phyloP scores from a whole-genome alignment of 345 rosid genomes.

The Heritiera littoralis region DNA sequence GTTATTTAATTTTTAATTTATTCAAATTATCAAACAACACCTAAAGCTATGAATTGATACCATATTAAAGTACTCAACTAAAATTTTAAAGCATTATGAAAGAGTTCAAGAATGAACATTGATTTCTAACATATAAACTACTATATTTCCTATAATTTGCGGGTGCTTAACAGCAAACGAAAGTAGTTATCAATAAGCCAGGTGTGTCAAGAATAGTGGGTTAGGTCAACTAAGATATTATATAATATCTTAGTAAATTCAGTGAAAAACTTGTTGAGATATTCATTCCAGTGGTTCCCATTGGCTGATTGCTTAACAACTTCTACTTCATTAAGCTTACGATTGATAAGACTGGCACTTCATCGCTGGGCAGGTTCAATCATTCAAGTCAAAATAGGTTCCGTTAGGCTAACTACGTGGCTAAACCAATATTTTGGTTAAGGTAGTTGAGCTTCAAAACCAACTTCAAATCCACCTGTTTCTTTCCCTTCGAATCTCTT shows the following conservation, averaged over 20 bases:
- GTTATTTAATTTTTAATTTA: too few relatives aligned
- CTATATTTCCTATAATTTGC: not conserved
- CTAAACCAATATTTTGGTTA: slow-evolving; percentile 29
- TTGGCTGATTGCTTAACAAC: not conserved
- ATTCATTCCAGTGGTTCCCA: not conserved
- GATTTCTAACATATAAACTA: not conserved
- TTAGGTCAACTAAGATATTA: not conserved
- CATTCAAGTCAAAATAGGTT: slow-evolving; percentile 15
- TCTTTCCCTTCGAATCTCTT: slow-evolving; percentile 21
- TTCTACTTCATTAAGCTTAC: not conserved
- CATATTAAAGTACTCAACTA: too few relatives aligned
- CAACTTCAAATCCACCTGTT: slow-evolving; percentile 36
- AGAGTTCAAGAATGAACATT: not conserved
- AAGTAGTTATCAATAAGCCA: not conserved
- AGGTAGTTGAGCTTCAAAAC: slow-evolving; percentile 61
- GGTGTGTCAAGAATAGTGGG: not conserved
- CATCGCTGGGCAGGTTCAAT: not conserved
- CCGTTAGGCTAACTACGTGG: slow-evolving; percentile 16
- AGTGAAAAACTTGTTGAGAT: not conserved
- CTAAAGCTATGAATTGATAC: too few relatives aligned
- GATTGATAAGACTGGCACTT: not conserved
- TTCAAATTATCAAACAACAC: too few relatives aligned
- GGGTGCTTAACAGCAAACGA: not conserved
- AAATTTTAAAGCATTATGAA: not conserved
- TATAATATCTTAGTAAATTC: not conserved